Evolutionary conservation across 73 alveolate genomes (phyloP).

Genomic region (Urostyla sp.): DNA sequence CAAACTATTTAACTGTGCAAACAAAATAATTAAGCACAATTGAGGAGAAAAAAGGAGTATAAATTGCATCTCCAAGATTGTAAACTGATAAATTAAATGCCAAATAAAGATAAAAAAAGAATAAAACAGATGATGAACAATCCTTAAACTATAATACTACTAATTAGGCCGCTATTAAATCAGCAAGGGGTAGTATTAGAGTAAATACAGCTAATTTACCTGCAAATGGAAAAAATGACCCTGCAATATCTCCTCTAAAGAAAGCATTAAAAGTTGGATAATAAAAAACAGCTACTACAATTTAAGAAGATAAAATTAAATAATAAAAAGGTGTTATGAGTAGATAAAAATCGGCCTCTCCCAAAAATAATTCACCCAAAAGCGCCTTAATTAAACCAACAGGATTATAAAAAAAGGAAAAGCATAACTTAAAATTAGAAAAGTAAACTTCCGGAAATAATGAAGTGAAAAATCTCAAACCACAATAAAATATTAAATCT

Average conservation of each 20-base stretch:
- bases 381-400: neutral
- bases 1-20: neutral
- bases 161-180: no score
- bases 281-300: slow-evolving; percentile 5
- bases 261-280: slow-evolving; percentile 7
- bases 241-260: slow-evolving; percentile 27
- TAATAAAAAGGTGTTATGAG: no score
- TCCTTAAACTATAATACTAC: neutral
- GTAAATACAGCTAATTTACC: no score
- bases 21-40: neutral
- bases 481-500: no score
- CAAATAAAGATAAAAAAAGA: slow-evolving; percentile 28
- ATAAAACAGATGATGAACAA: neutral
- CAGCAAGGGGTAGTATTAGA: no score
- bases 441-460: no score
- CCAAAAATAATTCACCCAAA: slow-evolving; percentile 7
- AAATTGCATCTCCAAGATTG: slow-evolving; percentile 30
- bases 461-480: no score
- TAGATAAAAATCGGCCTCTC: slow-evolving; percentile 42
- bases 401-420: slow-evolving; percentile 7
- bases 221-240: no score
- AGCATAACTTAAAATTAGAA: no score
- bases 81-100: slow-evolving; percentile 5
- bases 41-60: slow-evolving; percentile 11
- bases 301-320: neutral